These are phyloP conservation scores for Cryptosporidium parvum DNA, from an alignment of 169 alveolate genomes.

Conservation along the genomic window DNA sequence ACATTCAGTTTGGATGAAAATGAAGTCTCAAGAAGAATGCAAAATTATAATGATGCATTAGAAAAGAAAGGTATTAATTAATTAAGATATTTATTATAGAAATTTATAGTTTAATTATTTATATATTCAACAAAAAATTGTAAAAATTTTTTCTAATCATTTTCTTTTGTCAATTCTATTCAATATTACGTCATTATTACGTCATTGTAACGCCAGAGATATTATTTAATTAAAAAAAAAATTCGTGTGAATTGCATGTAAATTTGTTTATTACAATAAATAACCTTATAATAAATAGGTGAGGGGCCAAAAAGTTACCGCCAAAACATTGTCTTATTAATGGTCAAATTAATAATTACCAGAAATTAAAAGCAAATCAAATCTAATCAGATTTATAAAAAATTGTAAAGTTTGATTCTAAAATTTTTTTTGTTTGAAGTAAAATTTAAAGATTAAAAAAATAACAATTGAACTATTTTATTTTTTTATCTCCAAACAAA, in stretches of 20 bases:
- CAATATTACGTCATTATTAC: not conserved
- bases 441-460: too few relatives aligned
- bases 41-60: slow-evolving; percentile 33
- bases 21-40: slow-evolving; percentile 63
- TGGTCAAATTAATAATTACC: not conserved
- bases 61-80: not conserved
- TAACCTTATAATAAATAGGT: too few relatives aligned
- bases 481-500: too few relatives aligned
- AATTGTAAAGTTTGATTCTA: not conserved
- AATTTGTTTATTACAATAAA: too few relatives aligned
- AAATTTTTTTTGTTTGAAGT: too few relatives aligned
- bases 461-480: too few relatives aligned
- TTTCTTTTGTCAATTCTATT: too few relatives aligned
- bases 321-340: not conserved
- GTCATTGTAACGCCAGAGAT: not conserved
- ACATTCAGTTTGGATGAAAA: slow-evolving; percentile 66
- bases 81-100: not conserved
- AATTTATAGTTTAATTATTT: not conserved
- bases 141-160: too few relatives aligned
- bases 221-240: too few relatives aligned
- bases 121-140: too few relatives aligned
- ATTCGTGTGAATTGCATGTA: not conserved
- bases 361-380: too few relatives aligned
- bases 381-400: too few relatives aligned
- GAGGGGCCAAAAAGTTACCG: not conserved